Evolutionary conservation across 2,329 filamentous ascomycete species (phyloP), one percentile per base, ranked within the genome.

Genomic region (Zymoseptoria crescenta): DNA sequence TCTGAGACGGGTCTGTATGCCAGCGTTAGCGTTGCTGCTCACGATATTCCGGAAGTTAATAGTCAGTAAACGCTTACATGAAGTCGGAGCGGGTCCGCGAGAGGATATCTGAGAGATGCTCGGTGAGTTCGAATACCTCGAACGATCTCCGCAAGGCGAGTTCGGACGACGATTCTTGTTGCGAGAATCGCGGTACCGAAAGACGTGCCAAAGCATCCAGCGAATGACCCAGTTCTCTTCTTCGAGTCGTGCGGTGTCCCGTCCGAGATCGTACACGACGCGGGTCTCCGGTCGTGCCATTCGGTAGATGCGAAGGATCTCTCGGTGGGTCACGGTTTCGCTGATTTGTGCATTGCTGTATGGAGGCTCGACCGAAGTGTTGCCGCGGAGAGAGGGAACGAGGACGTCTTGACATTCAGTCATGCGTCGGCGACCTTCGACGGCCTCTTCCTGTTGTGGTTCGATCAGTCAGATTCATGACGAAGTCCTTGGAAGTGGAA

Each of bases 171-270:
- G 64, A 50, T 66, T 68, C 20, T 65, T 63, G 58, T 77, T 76
- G 56, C 77, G 74, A 61, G 76, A 74, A 63, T 76, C 74, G 24
- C 73, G 68, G 62, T 77, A 79, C n/a, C 78, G 75, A 62, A 80
- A 80, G 59, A 77, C 76, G 64, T 80, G 78, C 78, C 78, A 80
- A 5, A 80, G 71, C 63, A 77, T 76, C 78, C 78, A 80, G n/a
- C 75, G 71, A 29, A 78, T 78, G 45, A 80, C 75, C 78, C 78
- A 80, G 57, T 80, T 80, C 62, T 76, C 75, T 62, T 78, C 74
- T 50, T 74, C 74, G 8, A 74, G 70, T 8, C 71, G 72, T 54
- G 74, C 74, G 19, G 65, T 68, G 56, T 76, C 76, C 27, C 70
- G 70, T 13, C 77, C 78, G 52, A 73, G 67, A 19, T 76, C 72